phyloP scores from a whole-genome alignment of 1,284 basidiomycete species.

The Ceratobasidium sp. region DNA sequence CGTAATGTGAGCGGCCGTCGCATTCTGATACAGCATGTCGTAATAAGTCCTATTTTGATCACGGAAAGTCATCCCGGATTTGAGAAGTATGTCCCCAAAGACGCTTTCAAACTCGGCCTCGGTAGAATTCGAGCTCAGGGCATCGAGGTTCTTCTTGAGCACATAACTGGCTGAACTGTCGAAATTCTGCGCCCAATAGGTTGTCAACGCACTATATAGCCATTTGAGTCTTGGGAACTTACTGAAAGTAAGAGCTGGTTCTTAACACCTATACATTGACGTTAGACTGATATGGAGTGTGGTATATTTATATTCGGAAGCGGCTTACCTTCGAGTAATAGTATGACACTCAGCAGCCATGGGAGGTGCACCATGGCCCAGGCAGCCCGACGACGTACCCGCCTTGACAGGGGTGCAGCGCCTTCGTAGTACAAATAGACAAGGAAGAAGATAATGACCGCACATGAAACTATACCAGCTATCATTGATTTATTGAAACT shows the following conservation, averaged over 20 bases:
- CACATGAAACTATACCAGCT: conserved; percentile 10
- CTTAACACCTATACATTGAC: conserved; percentile 28
- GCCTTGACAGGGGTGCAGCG: conserved; percentile 27
- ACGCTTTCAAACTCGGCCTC: neutral
- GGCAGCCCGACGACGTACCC: conserved; percentile 36
- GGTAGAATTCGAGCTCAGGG: no score
- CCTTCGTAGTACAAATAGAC: conserved; percentile 40
- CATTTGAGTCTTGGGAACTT: neutral
- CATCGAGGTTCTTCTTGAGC: neutral
- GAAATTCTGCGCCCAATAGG: conserved; percentile 12
- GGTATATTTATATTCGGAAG: no score
- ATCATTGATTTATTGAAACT: conserved; percentile 13
- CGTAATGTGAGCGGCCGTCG: neutral
- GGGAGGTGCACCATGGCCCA: conserved; percentile 38
- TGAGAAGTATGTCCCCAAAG: neutral
- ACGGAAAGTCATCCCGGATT: neutral
- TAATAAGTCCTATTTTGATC: neutral
- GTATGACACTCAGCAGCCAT: conserved; percentile 31
- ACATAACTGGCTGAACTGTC: neutral
- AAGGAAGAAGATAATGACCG: conserved; percentile 36
- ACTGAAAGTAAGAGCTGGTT: conserved; percentile 43
- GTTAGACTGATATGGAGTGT: neutral
- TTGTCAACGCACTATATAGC: neutral
- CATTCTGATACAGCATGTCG: neutral
- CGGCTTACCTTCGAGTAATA: conserved; percentile 27